Conservation (phyloP, 306 rosid genomes). For the cucumber (Cucumis sativus) region Cucumber_9930_V3 NC_026658.2:4783001-4783500, state of each 20-base stretch:
- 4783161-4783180: neutral
- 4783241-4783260: too few relatives aligned
- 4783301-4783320: too few relatives aligned
- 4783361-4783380: neutral
- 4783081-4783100: neutral
- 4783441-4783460: too few relatives aligned
- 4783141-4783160: neutral
- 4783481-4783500: too few relatives aligned
- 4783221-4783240: neutral
- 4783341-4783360: too few relatives aligned
- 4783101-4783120: neutral
- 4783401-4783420: too few relatives aligned
- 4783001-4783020: neutral
- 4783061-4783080: neutral
- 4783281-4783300: too few relatives aligned
- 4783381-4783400: too few relatives aligned
- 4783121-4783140: neutral
- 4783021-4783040: neutral
- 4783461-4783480: too few relatives aligned
- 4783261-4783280: too few relatives aligned
- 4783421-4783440: too few relatives aligned
- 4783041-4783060: neutral
- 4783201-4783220: neutral
- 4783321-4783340: too few relatives aligned
- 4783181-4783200: neutral